phyloP scores from a whole-genome alignment of 2,329 filamentous ascomycete genomes.

The Phialocephala sp. region DNA sequence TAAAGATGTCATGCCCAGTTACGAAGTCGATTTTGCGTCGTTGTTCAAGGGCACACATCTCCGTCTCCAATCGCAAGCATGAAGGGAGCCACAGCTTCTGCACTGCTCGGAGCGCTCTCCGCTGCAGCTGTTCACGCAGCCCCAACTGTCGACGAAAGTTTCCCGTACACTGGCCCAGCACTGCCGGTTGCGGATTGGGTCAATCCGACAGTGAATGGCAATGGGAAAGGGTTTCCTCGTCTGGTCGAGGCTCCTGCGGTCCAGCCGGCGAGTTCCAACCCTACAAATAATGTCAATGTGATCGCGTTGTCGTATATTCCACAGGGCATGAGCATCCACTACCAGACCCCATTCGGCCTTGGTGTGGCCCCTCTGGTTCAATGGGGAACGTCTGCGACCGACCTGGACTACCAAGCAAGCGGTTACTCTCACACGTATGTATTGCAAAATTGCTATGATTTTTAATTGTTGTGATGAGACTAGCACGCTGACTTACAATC shows the following conservation, averaged over 20 bases:
- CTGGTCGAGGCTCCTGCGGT: conserved; percentile 57
- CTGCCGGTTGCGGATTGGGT: conserved; percentile 59
- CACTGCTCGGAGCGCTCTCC: conserved; percentile 19
- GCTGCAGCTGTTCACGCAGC: conserved; percentile 16
- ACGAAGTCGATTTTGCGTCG: not conserved
- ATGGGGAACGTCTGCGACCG: conserved; percentile 48
- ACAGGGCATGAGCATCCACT: conserved; percentile 57
- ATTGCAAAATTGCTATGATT: not conserved
- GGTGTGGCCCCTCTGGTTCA: conserved; percentile 49
- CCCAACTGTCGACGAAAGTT: conserved; percentile 30
- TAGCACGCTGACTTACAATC: conserved; percentile 2
- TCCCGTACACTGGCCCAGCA: conserved; percentile 54
- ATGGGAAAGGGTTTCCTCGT: conserved; percentile 57
- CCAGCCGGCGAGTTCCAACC: conserved; percentile 48
- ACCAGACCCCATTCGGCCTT: conserved; percentile 59
- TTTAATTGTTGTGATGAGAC: not conserved
- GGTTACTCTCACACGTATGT: conserved; percentile 50
- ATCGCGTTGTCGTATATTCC: conserved; percentile 55
- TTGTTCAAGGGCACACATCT: not conserved
- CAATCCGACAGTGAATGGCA: conserved; percentile 54
- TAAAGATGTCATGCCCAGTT: not conserved
- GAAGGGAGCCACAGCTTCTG: conserved; percentile 21
- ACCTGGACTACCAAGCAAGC: conserved; percentile 45
- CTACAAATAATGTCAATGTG: conserved; percentile 59
- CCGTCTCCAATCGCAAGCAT: conserved; percentile 10